Conservation (phyloP, 768 basidiomycete genomes). For the Russula olivacea region DNA sequence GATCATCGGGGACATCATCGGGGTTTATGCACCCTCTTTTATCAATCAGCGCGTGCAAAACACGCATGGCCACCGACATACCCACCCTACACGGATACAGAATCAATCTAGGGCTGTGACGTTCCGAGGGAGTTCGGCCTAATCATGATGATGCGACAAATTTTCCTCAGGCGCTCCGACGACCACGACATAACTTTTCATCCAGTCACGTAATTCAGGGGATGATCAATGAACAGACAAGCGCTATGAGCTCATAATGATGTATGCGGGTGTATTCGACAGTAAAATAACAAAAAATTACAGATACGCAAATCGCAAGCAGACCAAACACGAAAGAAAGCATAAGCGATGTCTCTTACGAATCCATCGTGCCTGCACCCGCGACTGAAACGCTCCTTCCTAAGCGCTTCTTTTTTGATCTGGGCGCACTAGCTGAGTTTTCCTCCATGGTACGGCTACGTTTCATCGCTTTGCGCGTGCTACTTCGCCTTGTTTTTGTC, state of each 20-base stretch:
- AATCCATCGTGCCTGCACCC: constrained; percentile 7
- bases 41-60: neutral
- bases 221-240: neutral
- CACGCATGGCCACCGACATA: neutral
- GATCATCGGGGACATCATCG: neutral
- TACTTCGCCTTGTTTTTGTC: constrained; percentile 6
- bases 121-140: neutral
- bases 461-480: constrained; percentile 16
- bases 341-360: constrained; percentile 1
- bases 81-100: neutral
- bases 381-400: constrained; percentile 18
- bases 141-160: neutral
- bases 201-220: neutral
- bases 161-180: neutral
- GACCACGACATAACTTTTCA: neutral
- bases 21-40: neutral
- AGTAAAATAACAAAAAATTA: neutral
- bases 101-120: neutral
- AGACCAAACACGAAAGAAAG: neutral
- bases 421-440: constrained; percentile 3
- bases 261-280: neutral
- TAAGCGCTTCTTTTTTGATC: constrained; percentile 21
- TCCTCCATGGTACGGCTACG: constrained; percentile 23
- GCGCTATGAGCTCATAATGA: neutral
- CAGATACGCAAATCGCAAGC: neutral